These are phyloP conservation scores for Saccharomyces hybrid DNA, from an alignment of 1,139 yeast genomes.

Conservation along the genomic window DNA sequence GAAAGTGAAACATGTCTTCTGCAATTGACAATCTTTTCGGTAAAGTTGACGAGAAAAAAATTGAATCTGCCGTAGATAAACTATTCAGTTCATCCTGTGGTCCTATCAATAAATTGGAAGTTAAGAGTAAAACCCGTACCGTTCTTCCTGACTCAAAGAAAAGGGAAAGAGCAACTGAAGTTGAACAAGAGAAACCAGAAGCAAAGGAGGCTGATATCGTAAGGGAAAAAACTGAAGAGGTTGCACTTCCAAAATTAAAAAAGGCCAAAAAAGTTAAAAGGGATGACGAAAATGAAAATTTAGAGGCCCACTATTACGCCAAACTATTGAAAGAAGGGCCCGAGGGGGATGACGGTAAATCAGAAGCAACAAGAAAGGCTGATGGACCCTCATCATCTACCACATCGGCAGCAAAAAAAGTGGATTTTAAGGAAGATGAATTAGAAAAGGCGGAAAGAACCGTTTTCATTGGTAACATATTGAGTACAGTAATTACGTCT, in stretches of 20 bases:
- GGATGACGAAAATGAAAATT: slow-evolving; percentile 39
- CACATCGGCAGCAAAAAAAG: slow-evolving; percentile 28
- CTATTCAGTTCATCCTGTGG: slow-evolving; percentile 21
- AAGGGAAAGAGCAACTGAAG: slow-evolving; percentile 5
- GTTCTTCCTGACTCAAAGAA: slow-evolving; percentile 12
- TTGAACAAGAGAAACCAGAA: slow-evolving; percentile 13
- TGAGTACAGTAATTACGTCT: slow-evolving; percentile 55
- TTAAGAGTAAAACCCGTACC: slow-evolving; percentile 5
- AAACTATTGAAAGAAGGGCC: slow-evolving; percentile 34
- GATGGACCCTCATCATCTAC: slow-evolving; percentile 9
- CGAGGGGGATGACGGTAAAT: slow-evolving; percentile 19
- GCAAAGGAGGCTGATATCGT: slow-evolving; percentile 14
- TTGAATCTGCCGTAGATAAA: slow-evolving; percentile 18
- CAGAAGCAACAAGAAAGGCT: slow-evolving; percentile 6
- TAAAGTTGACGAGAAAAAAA: slow-evolving; percentile 22
- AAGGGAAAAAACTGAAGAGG: slow-evolving; percentile 7
- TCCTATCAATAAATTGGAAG: slow-evolving; percentile 21
- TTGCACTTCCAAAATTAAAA: slow-evolving; percentile 11
- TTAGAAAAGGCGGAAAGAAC: slow-evolving; percentile 83
- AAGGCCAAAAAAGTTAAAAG: slow-evolving; percentile 26
- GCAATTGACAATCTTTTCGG: slow-evolving; percentile 40
- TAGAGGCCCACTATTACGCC: slow-evolving; percentile 44
- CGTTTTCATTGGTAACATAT: slow-evolving; percentile 81
- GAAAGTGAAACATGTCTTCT: slow-evolving; percentile 31
- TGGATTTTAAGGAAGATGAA: slow-evolving; percentile 55